These are phyloP conservation scores for Epichloe elymi DNA, from an alignment of 2,329 filamentous ascomycete species.

Conservation along the genomic window DNA sequence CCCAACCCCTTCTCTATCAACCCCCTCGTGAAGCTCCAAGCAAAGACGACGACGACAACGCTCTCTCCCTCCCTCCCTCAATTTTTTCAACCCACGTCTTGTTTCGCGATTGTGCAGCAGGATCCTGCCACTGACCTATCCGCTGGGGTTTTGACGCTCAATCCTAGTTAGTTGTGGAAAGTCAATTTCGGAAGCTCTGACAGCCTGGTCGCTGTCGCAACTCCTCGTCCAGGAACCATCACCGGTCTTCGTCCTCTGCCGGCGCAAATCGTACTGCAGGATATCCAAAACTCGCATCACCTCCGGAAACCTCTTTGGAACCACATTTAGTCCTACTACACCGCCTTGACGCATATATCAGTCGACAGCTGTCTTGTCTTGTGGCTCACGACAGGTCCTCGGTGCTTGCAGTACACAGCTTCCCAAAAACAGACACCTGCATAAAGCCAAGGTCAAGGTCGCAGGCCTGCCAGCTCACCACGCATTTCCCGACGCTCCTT, in stretches of 20 bases:
- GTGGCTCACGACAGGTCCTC: slow-evolving; percentile 5
- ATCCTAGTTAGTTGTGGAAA: neutral
- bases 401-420: slow-evolving; percentile 1
- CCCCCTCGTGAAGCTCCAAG: neutral
- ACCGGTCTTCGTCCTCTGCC: neutral
- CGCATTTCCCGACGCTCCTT: slow-evolving; percentile 2
- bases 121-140: neutral
- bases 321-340: neutral
- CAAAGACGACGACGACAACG: neutral
- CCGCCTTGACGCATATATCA: neutral
- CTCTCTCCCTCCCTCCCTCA: neutral
- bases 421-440: slow-evolving; percentile 7
- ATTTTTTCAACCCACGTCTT: neutral
- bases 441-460: slow-evolving; percentile 1
- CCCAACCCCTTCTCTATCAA: neutral
- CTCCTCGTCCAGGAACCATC: neutral
- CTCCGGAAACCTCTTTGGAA: neutral
- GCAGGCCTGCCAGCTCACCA: slow-evolving; percentile 8
- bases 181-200: neutral
- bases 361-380: neutral
- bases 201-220: slow-evolving; percentile 1
- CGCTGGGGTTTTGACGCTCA: neutral
- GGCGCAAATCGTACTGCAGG: neutral
- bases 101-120: neutral
- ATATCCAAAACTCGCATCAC: neutral